Evolutionary conservation across 2,329 filamentous ascomycete genomes (phyloP).

Genomic region (Cephalotrichum gorgonifer): DNA sequence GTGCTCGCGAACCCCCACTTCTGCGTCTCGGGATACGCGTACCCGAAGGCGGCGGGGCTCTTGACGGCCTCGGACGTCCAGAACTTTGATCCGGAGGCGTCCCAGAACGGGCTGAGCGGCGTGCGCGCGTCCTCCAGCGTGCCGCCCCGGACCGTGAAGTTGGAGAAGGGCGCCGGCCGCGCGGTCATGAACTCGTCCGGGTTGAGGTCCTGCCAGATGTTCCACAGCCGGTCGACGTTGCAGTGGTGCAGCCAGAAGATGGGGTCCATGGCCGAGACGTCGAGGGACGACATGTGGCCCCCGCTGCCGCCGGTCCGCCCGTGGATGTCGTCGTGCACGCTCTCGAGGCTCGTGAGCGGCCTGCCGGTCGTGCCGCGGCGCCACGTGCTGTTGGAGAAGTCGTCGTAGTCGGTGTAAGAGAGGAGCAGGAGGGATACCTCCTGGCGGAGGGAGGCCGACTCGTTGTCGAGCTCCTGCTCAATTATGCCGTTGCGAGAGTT

Average conservation of each 20-base stretch:
- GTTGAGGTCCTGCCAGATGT: conserved; percentile 68
- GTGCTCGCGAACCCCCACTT: conserved; percentile 8
- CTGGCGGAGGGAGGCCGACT: conserved; percentile 15
- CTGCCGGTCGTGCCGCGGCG: background rate
- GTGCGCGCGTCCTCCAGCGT: conserved; percentile 44
- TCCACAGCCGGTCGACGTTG: conserved; percentile 65
- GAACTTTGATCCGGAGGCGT: conserved; percentile 44
- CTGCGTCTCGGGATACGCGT: conserved; percentile 59
- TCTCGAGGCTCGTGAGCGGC: conserved; percentile 17
- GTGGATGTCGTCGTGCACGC: conserved; percentile 28
- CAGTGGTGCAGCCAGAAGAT: conserved; percentile 54
- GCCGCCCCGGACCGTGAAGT: conserved; percentile 19
- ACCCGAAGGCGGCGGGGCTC: conserved; percentile 53
- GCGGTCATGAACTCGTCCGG: conserved; percentile 34
- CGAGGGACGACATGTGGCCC: conserved; percentile 44
- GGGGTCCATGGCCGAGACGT: conserved; percentile 53
- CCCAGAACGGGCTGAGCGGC: conserved; percentile 58
- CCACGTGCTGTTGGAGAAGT: conserved; percentile 9
- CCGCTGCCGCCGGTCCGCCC: conserved; percentile 24
- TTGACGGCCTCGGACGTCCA: conserved; percentile 58
- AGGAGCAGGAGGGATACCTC: conserved; percentile 5
- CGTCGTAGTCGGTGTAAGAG: conserved; percentile 4
- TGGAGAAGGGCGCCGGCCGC: background rate
- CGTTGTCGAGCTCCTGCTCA: conserved; percentile 13
- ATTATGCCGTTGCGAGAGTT: conserved; percentile 15